phyloP scores from a whole-genome alignment of 768 basidiomycete genomes.

The Kwoniella heveanensis region DNA sequence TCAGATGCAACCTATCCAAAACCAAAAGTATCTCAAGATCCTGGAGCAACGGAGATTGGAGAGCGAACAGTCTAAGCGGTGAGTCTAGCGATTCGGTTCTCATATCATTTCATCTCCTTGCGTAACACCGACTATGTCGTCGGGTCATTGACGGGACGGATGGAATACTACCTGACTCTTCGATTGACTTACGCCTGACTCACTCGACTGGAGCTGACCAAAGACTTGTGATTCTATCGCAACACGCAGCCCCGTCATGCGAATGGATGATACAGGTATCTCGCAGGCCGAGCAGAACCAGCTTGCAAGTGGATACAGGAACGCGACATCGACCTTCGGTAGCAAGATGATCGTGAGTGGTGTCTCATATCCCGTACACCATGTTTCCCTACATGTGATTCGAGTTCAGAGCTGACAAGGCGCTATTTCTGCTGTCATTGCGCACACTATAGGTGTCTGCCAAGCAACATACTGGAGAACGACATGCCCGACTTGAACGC shows the following conservation, averaged over 20 bases:
- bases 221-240: neutral
- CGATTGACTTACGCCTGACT: too few relatives aligned
- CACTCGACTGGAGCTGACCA: too few relatives aligned
- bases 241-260: slow-evolving; percentile 33
- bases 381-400: too few relatives aligned
- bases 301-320: slow-evolving; percentile 42
- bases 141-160: too few relatives aligned
- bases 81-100: neutral
- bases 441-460: slow-evolving; percentile 7
- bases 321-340: slow-evolving; percentile 32
- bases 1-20: slow-evolving; percentile 33
- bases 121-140: too few relatives aligned
- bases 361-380: neutral
- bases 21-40: slow-evolving; percentile 37
- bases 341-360: slow-evolving; percentile 36
- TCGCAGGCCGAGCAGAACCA: slow-evolving; percentile 42
- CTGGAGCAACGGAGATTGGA: slow-evolving; percentile 38
- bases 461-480: slow-evolving; percentile 60
- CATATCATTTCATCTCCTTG: too few relatives aligned
- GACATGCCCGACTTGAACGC: slow-evolving; percentile 86
- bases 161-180: too few relatives aligned
- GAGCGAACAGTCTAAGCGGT: slow-evolving; percentile 37
- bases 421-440: too few relatives aligned
- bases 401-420: too few relatives aligned
- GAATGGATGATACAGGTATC: slow-evolving; percentile 32